These are phyloP conservation scores for Luffa aegyptiaca DNA, from an alignment of 306 rosid species.

Conservation along the genomic window DNA sequence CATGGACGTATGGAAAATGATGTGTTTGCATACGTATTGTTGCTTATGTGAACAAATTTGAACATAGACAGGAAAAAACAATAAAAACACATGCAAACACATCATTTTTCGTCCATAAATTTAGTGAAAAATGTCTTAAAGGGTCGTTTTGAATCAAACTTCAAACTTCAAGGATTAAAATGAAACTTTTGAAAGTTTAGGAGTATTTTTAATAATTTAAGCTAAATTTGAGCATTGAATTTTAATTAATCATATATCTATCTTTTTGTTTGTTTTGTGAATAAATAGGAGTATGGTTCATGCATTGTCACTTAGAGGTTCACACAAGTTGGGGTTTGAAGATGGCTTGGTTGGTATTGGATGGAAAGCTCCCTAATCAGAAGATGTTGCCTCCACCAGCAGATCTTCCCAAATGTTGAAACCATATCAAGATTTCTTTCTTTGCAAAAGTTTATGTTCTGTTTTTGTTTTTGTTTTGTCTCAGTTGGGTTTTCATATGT, in stretches of 20 bases:
- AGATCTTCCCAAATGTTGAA: slow-evolving; percentile 5
- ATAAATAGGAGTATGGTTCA: not conserved
- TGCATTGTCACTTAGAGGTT: slow-evolving; percentile 4
- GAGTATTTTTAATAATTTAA: too few species aligned
- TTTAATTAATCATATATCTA: not conserved
- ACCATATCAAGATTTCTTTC: not conserved
- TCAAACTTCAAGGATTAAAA: too few species aligned
- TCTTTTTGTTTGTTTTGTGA: not conserved
- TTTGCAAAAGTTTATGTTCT: not conserved
- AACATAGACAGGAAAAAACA: too few species aligned
- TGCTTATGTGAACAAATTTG: too few species aligned
- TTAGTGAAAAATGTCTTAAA: too few species aligned
- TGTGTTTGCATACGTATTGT: too few species aligned
- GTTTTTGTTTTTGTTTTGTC: not conserved
- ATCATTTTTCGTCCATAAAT: too few species aligned
- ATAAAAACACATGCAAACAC: too few species aligned
- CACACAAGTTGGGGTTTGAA: slow-evolving; percentile 3
- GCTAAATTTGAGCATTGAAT: too few species aligned
- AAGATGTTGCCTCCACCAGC: not conserved
- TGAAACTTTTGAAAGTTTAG: too few species aligned
- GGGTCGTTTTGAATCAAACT: too few species aligned
- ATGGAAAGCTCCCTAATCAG: not conserved
- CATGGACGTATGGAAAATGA: too few species aligned
- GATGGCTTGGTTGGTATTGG: slow-evolving; percentile 5
- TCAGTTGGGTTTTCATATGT: not conserved